phyloP scores from a whole-genome alignment of 768 basidiomycete genomes.

The Austroboletus eburneus region DNA sequence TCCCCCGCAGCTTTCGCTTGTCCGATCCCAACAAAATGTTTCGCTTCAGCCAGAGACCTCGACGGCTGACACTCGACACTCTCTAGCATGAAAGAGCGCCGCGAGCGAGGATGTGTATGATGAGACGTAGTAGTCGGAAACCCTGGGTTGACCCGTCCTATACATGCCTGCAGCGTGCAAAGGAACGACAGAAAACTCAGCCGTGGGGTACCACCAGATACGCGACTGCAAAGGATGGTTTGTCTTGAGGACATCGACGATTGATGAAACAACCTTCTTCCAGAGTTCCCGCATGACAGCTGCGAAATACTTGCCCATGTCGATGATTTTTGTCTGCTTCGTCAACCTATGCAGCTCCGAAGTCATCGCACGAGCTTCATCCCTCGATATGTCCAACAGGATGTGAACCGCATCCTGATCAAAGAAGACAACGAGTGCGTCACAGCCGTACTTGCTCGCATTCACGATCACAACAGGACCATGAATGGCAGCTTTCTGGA shows the following conservation, averaged over 20 bases:
- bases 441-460: neutral
- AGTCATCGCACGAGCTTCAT: neutral
- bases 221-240: neutral
- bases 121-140: neutral
- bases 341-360: neutral
- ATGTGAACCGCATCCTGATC: neutral
- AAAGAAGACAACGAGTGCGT: neutral
- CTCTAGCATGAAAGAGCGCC: neutral
- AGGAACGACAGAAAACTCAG: neutral
- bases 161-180: neutral
- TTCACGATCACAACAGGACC: neutral
- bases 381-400: neutral
- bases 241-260: neutral
- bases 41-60: neutral
- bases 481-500: neutral
- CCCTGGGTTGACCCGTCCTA: neutral
- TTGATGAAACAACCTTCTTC: too few species aligned
- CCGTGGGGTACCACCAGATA: neutral
- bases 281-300: too few species aligned
- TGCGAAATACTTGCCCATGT: too few species aligned
- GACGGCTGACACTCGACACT: neutral
- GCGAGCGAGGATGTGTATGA: neutral
- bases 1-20: neutral
- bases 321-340: too few species aligned
- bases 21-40: neutral